These are phyloP conservation scores for Hyphopichia khmerensis DNA, from an alignment of 1,139 yeast species.

Conservation along the genomic window DNA sequence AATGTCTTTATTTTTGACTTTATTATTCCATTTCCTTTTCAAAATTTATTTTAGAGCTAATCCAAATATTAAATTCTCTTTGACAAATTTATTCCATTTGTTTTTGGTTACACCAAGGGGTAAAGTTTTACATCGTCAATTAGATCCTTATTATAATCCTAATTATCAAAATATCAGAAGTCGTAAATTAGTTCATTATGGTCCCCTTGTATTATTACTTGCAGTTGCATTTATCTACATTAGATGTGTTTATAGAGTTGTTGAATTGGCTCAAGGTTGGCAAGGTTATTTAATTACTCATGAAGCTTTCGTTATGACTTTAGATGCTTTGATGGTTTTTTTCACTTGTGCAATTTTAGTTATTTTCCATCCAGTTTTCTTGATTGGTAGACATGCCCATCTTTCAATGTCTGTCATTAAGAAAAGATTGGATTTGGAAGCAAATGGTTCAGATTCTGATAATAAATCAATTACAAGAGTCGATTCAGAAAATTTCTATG, in stretches of 20 bases:
- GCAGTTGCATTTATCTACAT: constrained; percentile 24
- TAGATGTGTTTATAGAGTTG: constrained; percentile 32
- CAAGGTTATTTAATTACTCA: constrained; percentile 32
- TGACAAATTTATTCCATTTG: constrained; percentile 13
- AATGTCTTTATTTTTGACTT: constrained; percentile 30
- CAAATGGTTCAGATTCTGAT: not conserved
- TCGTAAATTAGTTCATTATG: constrained; percentile 17
- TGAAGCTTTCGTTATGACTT: constrained; percentile 24
- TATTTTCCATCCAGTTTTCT: constrained; percentile 25
- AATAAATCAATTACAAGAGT: not conserved
- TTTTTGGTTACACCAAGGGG: constrained; percentile 25
- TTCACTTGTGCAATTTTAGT: constrained; percentile 18
- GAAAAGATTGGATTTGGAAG: constrained; percentile 2
- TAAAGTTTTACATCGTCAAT: constrained; percentile 9
- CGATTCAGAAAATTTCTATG: not conserved
- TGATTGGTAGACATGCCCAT: constrained; percentile 21
- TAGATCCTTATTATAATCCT: constrained; percentile 20
- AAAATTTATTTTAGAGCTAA: constrained; percentile 21
- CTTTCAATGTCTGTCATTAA: constrained; percentile 11
- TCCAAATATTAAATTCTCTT: constrained; percentile 12
- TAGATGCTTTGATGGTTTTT: constrained; percentile 27
- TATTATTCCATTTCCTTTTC: constrained; percentile 27
- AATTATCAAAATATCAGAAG: constrained; percentile 14
- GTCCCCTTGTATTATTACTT: constrained; percentile 22
- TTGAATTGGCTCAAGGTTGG: constrained; percentile 35